Evolutionary conservation across 2,329 filamentous ascomycete genomes (phyloP), one percentile per base, ranked within the genome.

Genomic region (Ophiognomonia clavigignenti-juglandacearum): DNA sequence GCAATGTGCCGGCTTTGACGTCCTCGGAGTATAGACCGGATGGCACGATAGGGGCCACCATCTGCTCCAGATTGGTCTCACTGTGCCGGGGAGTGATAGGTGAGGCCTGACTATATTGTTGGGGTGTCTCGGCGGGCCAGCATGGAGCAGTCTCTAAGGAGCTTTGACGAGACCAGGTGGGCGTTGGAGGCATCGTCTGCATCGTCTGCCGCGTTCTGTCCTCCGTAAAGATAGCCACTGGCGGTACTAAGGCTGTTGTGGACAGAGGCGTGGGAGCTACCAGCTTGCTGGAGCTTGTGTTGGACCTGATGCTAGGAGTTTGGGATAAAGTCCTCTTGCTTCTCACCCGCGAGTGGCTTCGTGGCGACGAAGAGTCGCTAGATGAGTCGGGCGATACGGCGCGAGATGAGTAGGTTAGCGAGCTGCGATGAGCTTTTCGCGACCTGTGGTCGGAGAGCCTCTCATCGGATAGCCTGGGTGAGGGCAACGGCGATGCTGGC

Each of bases 21-120:
- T 78, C 73, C 50, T 84, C 75, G 0, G 77, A 77, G 55, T 75
- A 78, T 6, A 75, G 72, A 35, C 77, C 68, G 54, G 73, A 80
- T 1, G 72, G 67, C 4, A 71, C 68, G 19, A 73, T 59, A 14
- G 50, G 27, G 16, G 26, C 20, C 10, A 23, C 18, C 6, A 68
- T 64, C 32, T 65, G 64, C n/a, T 72, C 69, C 7, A 64, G 54
- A 23, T 57, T 57, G 13, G 59, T 50, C 2, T 58, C 56, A 36
- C 67, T 61, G 42, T 64, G 56, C 46, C 58, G 54, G 39, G 51
- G 45, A 4, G 44, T 41, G 31, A 39, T 34, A 10, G 37, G 45
- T 10, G 20, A n/a, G 8, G 19, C 23, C n/a, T 36, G 37, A 10
- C 23, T 18, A 9, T 22, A 22, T 6, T 69, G 73, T 35, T 74